Conservation (phyloP, 2,329 filamentous ascomycete species). For the Fusarium nanum region DNA sequence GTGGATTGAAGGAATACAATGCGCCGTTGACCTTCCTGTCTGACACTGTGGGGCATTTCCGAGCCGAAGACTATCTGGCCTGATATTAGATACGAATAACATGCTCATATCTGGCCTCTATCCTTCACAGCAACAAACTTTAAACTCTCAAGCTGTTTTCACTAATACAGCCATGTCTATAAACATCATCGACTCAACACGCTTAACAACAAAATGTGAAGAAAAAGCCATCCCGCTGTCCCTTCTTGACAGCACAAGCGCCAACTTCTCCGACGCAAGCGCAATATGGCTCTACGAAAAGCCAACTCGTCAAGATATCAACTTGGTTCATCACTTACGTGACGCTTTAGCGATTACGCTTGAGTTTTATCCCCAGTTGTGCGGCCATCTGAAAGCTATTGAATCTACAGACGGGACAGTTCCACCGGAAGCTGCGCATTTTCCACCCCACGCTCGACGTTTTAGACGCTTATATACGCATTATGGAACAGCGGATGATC, state of each 20-base stretch:
- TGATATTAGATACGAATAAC: no score
- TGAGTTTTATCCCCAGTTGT: conserved; percentile 36
- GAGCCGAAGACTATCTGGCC: neutral
- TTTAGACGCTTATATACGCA: conserved; percentile 40
- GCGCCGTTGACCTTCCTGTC: neutral
- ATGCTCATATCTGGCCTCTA: no score
- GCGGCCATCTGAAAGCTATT: conserved; percentile 35
- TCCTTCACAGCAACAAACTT: no score
- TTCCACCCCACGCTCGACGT: conserved; percentile 36
- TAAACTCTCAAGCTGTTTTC: no score
- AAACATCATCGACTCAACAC: neutral
- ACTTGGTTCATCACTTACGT: conserved; percentile 11
- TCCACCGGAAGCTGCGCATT: conserved; percentile 7
- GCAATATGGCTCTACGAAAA: conserved; percentile 43
- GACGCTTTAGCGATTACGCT: conserved; percentile 24
- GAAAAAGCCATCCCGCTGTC: conserved; percentile 31
- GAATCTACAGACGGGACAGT: conserved; percentile 15
- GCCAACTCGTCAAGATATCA: neutral
- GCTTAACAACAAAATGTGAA: neutral
- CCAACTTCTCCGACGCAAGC: conserved; percentile 37
- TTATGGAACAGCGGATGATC: conserved; percentile 29
- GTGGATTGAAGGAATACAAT: neutral
- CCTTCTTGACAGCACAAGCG: conserved; percentile 40
- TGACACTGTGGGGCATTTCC: neutral
- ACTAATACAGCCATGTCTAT: neutral